Conservation (phyloP, 176 grass and related monocot genomes). For the Carex kokanica region DNA sequence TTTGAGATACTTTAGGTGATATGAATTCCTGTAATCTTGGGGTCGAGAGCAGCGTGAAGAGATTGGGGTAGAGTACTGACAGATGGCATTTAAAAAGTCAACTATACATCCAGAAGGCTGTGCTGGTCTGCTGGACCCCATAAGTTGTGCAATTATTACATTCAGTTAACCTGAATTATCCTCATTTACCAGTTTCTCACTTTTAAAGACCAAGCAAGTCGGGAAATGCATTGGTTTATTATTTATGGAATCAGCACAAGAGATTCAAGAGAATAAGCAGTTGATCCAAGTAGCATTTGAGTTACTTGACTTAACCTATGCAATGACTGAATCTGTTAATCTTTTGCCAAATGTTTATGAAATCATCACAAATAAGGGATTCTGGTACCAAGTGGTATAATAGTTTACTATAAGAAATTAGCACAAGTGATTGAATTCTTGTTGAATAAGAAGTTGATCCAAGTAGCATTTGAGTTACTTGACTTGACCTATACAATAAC, state of each 20-base stretch:
- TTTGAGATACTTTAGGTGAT: too few relatives aligned
- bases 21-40: too few relatives aligned
- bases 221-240: not conserved
- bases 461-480: not conserved
- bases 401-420: not conserved
- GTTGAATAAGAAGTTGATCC: not conserved
- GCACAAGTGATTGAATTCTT: not conserved
- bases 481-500: not conserved
- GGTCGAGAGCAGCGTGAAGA: too few relatives aligned
- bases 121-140: too few relatives aligned
- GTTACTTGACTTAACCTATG: not conserved
- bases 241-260: not conserved
- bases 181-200: not conserved
- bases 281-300: not conserved
- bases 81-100: not conserved
- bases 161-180: not conserved
- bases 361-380: not conserved
- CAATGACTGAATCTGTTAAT: not conserved
- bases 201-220: not conserved
- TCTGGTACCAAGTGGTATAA: not conserved
- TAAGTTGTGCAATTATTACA: not conserved
- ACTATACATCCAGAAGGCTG: too few relatives aligned
- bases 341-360: not conserved
- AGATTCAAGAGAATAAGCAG: not conserved
- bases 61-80: too few relatives aligned